phyloP scores from a whole-genome alignment of 805 yeast species.

The Yarrowia sp. region DNA sequence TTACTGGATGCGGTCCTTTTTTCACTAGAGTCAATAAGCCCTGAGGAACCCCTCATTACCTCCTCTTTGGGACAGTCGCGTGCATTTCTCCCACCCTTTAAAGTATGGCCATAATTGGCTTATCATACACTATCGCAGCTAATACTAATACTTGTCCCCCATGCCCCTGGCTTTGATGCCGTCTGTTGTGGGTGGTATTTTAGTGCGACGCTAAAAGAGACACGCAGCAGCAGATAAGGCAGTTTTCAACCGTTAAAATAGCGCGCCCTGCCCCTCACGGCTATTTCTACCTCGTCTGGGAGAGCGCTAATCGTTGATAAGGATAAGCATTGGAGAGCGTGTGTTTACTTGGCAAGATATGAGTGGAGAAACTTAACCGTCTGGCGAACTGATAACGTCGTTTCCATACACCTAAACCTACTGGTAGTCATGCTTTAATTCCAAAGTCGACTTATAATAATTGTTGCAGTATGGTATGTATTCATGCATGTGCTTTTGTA shows the following conservation, averaged over 20 bases:
- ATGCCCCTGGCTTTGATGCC: not conserved
- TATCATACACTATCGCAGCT: constrained; percentile 23
- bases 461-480: not conserved
- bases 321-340: not conserved
- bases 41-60: too few species aligned
- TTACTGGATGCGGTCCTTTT: not conserved
- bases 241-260: not conserved
- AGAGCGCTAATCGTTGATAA: not conserved
- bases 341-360: not conserved
- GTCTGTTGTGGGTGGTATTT: not conserved
- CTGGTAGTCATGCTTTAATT: not conserved
- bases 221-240: not conserved
- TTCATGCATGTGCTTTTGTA: too few species aligned
- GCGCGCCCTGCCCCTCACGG: not conserved
- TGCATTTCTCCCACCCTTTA: constrained; percentile 15
- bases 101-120: constrained; percentile 7
- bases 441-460: not conserved
- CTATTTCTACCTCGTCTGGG: not conserved
- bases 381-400: not conserved
- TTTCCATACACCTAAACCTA: not conserved
- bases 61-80: not conserved
- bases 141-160: not conserved
- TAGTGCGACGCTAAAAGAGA: not conserved
- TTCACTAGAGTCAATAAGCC: not conserved
- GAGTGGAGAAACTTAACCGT: not conserved